Conservation (phyloP, 2,329 filamentous ascomycete genomes). For the Mycosphaerella arachidis region DNA sequence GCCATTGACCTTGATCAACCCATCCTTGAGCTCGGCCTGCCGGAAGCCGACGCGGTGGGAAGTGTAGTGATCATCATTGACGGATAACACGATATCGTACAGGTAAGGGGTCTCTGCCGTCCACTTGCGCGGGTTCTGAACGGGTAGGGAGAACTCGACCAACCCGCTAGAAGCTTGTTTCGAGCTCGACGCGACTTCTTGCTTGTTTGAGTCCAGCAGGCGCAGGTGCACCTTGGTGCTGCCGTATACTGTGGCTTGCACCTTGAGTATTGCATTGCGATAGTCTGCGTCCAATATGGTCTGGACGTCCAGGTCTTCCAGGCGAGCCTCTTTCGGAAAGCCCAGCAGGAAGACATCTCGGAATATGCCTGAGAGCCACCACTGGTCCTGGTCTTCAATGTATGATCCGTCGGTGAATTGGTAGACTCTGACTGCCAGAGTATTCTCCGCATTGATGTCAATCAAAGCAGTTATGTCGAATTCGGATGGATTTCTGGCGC, state of each 20-base stretch:
- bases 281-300: constrained; percentile 52
- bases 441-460: constrained; percentile 46
- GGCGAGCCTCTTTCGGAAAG: constrained; percentile 48
- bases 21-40: constrained; percentile 57
- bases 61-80: constrained; percentile 42
- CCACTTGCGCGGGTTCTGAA: constrained; percentile 60
- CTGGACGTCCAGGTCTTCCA: constrained; percentile 57
- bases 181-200: constrained; percentile 32
- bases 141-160: constrained; percentile 37
- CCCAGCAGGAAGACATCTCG: constrained; percentile 60
- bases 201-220: constrained; percentile 33
- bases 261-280: constrained; percentile 45
- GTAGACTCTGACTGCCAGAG: constrained; percentile 61
- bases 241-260: constrained; percentile 13
- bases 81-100: constrained; percentile 50
- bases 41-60: constrained; percentile 60
- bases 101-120: constrained; percentile 63
- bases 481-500: constrained; percentile 63
- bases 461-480: constrained; percentile 61
- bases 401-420: constrained; percentile 67
- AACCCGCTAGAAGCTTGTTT: constrained; percentile 13
- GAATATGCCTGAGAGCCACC: constrained; percentile 50
- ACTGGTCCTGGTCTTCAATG: constrained; percentile 53
- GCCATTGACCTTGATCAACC: constrained; percentile 60
- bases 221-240: constrained; percentile 43